A percentile compares a stretch with the other conserved stretches of the same genome.
Conservation (phyloP, 495 filamentous ascomycete genomes). For the Neurospora cerealis region DNA sequence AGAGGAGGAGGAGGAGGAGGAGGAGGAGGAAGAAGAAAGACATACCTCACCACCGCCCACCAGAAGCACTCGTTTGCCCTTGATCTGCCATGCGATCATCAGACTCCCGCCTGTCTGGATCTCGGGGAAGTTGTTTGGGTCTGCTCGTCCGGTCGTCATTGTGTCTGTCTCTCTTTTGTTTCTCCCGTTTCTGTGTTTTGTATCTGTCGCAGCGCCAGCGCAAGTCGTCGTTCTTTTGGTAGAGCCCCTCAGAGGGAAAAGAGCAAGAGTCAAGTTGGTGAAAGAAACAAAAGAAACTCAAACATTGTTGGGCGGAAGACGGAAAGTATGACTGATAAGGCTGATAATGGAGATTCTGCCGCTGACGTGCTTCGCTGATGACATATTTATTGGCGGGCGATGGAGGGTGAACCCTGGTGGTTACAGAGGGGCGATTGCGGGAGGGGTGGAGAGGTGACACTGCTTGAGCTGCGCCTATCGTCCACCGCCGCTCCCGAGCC, state of each 20-base stretch:
- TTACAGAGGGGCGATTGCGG: background rate
- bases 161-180: background rate
- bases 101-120: constrained; percentile 85
- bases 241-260: too few species aligned
- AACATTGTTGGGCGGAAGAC: too few species aligned
- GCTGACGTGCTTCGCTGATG: background rate
- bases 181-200: background rate
- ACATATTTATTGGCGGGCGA: background rate
- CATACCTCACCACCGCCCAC: constrained; percentile 87
- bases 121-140: constrained; percentile 49
- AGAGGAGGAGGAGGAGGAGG: too few species aligned
- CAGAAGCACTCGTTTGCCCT: constrained; percentile 71
- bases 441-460: background rate
- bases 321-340: background rate
- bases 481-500: background rate
- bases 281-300: too few species aligned
- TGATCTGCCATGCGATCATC: constrained; percentile 90
- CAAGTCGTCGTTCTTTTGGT: too few species aligned
- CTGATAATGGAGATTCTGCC: background rate
- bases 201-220: background rate
- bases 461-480: background rate
- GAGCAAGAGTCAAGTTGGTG: too few species aligned
- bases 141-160: background rate
- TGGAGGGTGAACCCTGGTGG: background rate
- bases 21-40: background rate